These are phyloP conservation scores for Phytophthora meadii DNA, from an alignment of 352 stramenopile genomes.

Conservation along the genomic window DNA sequence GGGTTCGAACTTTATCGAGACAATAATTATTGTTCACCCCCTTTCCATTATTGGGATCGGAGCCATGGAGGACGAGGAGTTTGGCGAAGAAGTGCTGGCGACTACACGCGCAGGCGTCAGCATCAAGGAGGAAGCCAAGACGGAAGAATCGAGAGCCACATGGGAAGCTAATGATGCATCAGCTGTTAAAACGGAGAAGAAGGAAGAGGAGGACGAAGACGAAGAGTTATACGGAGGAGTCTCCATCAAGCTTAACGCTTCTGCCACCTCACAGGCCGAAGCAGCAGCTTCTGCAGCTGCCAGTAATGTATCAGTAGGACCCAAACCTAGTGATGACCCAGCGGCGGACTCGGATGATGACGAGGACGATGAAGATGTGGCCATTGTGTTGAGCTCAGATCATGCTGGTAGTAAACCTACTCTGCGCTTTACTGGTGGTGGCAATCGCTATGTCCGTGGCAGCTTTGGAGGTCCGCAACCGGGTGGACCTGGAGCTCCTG, in stretches of 20 bases:
- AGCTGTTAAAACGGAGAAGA: conserved; percentile 17
- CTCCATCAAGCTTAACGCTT: conserved; percentile 70
- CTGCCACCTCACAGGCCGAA: conserved; percentile 33
- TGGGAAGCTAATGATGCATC: conserved; percentile 24
- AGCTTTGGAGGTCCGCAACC: conserved; percentile 57
- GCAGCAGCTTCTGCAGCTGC: conserved; percentile 17
- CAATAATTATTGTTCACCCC: conserved; percentile 1
- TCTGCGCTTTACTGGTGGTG: conserved; percentile 78
- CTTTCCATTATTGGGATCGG: not conserved
- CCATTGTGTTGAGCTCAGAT: conserved; percentile 79
- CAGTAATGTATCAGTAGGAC: not conserved
- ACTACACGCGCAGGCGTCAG: conserved; percentile 28
- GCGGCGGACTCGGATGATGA: conserved; percentile 80
- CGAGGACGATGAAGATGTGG: conserved; percentile 86
- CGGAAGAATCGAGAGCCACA: conserved; percentile 31
- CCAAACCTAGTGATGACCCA: conserved; percentile 21
- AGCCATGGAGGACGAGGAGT: conserved; percentile 74
- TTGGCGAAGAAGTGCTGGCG: conserved; percentile 80
- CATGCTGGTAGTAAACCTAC: conserved; percentile 71
- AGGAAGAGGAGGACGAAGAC: conserved; percentile 74
- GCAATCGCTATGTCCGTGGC: conserved; percentile 80
- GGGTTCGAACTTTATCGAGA: conserved; percentile 2
- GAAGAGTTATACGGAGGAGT: conserved; percentile 84
- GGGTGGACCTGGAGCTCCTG: conserved; percentile 23
- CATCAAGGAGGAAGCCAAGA: conserved; percentile 40